phyloP scores from a whole-genome alignment of 2,329 filamentous ascomycete genomes.

The Pseudocercospora crystallina region DNA sequence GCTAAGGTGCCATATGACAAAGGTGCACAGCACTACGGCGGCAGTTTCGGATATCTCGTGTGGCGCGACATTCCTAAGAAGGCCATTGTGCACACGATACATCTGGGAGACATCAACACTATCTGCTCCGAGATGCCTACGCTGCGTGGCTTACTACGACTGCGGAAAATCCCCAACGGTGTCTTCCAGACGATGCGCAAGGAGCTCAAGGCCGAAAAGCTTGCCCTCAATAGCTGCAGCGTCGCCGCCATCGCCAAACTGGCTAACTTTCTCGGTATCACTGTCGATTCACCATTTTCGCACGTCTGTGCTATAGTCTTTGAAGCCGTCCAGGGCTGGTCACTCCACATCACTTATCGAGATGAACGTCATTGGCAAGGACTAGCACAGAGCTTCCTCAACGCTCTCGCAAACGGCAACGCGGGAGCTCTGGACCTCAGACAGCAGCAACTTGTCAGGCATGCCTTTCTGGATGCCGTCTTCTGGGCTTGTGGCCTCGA shows the following conservation, averaged over 20 bases:
- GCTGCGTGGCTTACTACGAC: neutral
- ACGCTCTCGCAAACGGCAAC: neutral
- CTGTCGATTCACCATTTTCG: no score
- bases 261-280: neutral
- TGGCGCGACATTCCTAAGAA: neutral
- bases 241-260: neutral
- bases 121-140: neutral
- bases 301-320: neutral
- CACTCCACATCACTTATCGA: neutral
- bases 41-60: neutral
- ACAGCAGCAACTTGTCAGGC: neutral
- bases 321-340: constrained; percentile 1
- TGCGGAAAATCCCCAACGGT: neutral
- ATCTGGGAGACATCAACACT: neutral
- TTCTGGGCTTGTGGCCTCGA: neutral
- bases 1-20: neutral
- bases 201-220: neutral
- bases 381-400: neutral
- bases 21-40: neutral
- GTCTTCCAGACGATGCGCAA: neutral
- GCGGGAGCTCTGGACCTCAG: neutral
- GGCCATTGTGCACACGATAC: neutral
- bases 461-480: constrained; percentile 2
- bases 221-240: neutral
- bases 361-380: neutral